Evolutionary conservation across 257 asterid species (phyloP), one percentile per base, ranked within the genome.

Genomic region (Ballota nigra): DNA sequence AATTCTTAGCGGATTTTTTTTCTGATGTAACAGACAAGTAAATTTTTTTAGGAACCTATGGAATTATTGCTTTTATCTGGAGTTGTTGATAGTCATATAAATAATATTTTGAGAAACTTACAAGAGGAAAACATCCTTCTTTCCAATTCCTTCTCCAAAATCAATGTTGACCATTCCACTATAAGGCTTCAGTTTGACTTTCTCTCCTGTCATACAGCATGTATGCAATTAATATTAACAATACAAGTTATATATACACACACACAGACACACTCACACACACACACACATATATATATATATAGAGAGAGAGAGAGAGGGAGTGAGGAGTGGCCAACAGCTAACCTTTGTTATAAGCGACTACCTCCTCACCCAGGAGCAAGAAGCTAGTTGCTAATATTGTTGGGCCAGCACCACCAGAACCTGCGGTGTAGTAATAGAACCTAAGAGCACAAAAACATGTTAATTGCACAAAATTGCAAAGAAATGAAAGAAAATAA

Each of bases 381-480:
- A 91, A 83, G 77, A 94, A 94, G 73, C 99, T 91, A 59, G 98
- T 91, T 5, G 98, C 83, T 75, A 91, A 80, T 81, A 94, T 94
- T 34, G 97, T 91, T 12, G 98, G 97, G 71, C 99, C 98, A 66
- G 92, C 98, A 72, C 99, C 98, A 69, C 97, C 99, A 8, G 96
- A 84, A 70, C 99, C 99, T 72, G 99, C 99, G 49, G 99, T 91
- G 76, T 88, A 89, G 81, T 94, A 94, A 82, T 83, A 88, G 85
- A 88, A 94, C 84, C 99, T 94, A 83, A 71, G 68, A 74, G 78
- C 71, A 68, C 74, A 43, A 77, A 76, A 28, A 9, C 77, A 29
- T 13, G 69, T 72, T 47, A 63, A 29, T 15, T 55, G 52, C 19
- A 53, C 68, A 33, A 22, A 63, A 61, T 8, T 47, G 23, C 8